Evolutionary conservation across 768 basidiomycete genomes (phyloP).

Genomic region (Psilocybe subaeruginosa): DNA sequence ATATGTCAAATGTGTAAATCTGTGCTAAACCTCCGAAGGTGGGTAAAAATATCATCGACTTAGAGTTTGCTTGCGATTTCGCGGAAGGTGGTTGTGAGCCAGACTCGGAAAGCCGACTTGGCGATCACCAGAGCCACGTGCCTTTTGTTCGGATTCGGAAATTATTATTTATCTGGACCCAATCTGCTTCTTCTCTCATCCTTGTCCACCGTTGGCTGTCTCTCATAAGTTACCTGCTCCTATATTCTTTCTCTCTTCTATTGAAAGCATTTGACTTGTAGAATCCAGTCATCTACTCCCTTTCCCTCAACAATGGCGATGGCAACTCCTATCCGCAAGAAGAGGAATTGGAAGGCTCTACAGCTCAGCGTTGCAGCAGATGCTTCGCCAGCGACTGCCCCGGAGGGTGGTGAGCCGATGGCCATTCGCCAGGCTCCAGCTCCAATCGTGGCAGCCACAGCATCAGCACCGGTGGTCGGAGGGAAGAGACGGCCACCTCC

Average conservation of each 20-base stretch:
- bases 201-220: constrained; percentile 17
- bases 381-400: constrained; percentile 22
- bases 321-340: constrained; percentile 79
- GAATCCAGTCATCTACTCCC: constrained; percentile 1
- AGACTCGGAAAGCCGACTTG: constrained; percentile 5
- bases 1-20: no score
- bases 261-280: background rate
- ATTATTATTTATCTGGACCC: constrained; percentile 22
- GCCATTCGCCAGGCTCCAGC: constrained; percentile 47
- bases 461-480: constrained; percentile 42
- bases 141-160: constrained; percentile 26
- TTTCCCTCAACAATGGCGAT: constrained; percentile 20
- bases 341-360: constrained; percentile 89
- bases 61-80: no score
- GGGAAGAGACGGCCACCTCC: constrained; percentile 77
- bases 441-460: constrained; percentile 30
- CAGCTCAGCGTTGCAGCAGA: constrained; percentile 63
- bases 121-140: constrained; percentile 20
- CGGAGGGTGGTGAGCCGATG: constrained; percentile 40
- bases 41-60: no score
- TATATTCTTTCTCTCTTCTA: constrained; percentile 1
- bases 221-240: background rate
- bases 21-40: no score
- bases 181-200: constrained; percentile 21
- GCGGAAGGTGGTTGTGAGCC: no score